Conservation (phyloP, 2,329 filamentous ascomycete genomes). For the Colletotrichum graminicola region DNA sequence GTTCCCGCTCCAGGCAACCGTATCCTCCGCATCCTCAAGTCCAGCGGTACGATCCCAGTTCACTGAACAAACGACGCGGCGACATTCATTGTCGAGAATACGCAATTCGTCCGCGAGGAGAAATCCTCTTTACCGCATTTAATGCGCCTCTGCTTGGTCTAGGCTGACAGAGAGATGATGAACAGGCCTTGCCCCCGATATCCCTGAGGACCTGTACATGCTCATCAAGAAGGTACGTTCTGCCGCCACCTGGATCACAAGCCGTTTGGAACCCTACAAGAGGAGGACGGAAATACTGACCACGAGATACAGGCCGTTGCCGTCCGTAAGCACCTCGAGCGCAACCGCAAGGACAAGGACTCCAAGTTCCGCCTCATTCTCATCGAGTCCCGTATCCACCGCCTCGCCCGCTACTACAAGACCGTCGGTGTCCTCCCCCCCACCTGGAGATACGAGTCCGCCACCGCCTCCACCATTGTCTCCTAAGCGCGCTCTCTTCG, state of each 20-base stretch:
- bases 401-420: conserved; percentile 99
- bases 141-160: conserved; percentile 88
- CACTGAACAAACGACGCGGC: conserved; percentile 42
- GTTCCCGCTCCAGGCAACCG: conserved; percentile 85
- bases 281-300: conserved; percentile 22
- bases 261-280: neutral
- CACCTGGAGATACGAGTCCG: conserved; percentile 99
- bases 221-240: conserved; percentile 95
- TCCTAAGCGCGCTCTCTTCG: conserved; percentile 70
- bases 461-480: conserved; percentile 94
- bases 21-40: conserved; percentile 99
- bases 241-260: neutral
- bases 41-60: conserved; percentile 82
- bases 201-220: conserved; percentile 99
- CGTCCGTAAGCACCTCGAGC: conserved; percentile 99
- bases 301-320: conserved; percentile 79
- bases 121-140: conserved; percentile 41
- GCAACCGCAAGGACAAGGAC: conserved; percentile 99
- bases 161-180: conserved; percentile 92
- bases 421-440: conserved; percentile 86
- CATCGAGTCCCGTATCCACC: conserved; percentile 99
- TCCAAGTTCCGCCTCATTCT: conserved; percentile 99
- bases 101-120: conserved; percentile 32
- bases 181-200: conserved; percentile 96
- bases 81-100: conserved; percentile 22